Evolutionary conservation across 2,329 filamentous ascomycete genomes (phyloP), one percentile per base, ranked within the genome.

Genomic region (Lanzia echinophila): DNA sequence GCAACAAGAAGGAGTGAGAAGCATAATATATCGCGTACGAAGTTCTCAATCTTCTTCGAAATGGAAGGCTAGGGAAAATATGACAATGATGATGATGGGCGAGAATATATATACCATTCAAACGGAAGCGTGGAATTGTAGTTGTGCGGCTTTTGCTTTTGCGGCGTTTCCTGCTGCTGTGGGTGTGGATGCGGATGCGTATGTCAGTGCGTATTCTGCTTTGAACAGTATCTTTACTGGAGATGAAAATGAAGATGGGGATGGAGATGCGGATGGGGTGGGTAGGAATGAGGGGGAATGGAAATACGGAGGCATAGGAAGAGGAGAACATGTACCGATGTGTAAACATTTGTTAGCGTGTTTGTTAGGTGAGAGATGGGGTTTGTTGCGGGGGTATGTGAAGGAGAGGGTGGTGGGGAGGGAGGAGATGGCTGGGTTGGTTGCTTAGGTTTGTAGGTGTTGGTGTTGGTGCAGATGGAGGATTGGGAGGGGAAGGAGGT

Each of bases 281-380:
- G 20, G 31, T 49, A n/a, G 62, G 58, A 3, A 64, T 58, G 6
- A 22, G 42, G 13, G 55, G 54, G 36, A 24, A 17, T 44, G 45
- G 45, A 53, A 20, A 32, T 81, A 82, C 60, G 81, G 82, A 0
- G 81, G 81, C 0, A 50, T 77, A 50, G 74, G 72, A 49, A 49
- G 54, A 8, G 47, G 56, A 43, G 47, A 55, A 2, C 65, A 60
- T 6, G 62, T 78, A 55, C 79, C 82, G 62, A 88, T 71, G 53
- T 99, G 92, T 69, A 96, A 96, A 72, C 92, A 99, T 70, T 70
- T 97, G 5, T 78, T 97, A 15, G 92, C 92, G 1, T 95, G 88
- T 68, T 71, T 92, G 39, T 69, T 97, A 53, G 84, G 78, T 6
- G 84, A 89, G 67, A 74, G 76, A 45, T 91, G 88, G 73, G 67